These are phyloP conservation scores for Rhamnella rubrinervis DNA, from an alignment of 331 rosid species.

Conservation along the genomic window DNA sequence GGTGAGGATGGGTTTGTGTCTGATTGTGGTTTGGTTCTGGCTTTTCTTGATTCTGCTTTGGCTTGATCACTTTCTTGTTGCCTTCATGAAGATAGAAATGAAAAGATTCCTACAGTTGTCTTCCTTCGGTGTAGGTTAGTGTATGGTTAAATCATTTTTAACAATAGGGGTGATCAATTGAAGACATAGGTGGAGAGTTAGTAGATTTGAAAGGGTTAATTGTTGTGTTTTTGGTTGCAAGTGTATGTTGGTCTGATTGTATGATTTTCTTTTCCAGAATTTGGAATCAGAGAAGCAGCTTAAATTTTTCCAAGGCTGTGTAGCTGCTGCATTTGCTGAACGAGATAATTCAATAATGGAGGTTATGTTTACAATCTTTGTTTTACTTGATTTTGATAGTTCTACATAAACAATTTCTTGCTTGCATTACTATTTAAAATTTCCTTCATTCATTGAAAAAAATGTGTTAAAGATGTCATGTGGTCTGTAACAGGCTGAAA, in stretches of 20 bases:
- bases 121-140: too few relatives aligned
- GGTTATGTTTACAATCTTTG: slow-evolving; percentile 42
- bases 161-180: too few relatives aligned
- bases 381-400: slow-evolving; percentile 10
- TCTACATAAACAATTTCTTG: slow-evolving; percentile 6
- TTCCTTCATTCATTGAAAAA: neutral
- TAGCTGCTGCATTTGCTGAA: slow-evolving; percentile 94
- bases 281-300: slow-evolving; percentile 94
- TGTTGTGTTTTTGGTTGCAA: neutral
- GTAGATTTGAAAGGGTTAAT: neutral
- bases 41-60: slow-evolving; percentile 5
- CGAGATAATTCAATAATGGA: slow-evolving; percentile 90
- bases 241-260: slow-evolving; percentile 3
- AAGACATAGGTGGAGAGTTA: too few relatives aligned
- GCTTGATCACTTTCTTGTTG: slow-evolving; percentile 25
- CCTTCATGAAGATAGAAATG: slow-evolving; percentile 21
- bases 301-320: slow-evolving; percentile 94
- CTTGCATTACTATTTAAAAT: neutral
- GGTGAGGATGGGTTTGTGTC: neutral
- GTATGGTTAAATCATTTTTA: too few relatives aligned
- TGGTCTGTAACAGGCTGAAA: slow-evolving; percentile 71
- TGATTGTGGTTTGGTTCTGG: neutral
- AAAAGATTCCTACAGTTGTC: neutral
- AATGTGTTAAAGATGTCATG: slow-evolving; percentile 22
- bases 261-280: slow-evolving; percentile 49